Evolutionary conservation across 2,329 filamentous ascomycete species (phyloP).

Genomic region (Aspergillus pseudoterreus): DNA sequence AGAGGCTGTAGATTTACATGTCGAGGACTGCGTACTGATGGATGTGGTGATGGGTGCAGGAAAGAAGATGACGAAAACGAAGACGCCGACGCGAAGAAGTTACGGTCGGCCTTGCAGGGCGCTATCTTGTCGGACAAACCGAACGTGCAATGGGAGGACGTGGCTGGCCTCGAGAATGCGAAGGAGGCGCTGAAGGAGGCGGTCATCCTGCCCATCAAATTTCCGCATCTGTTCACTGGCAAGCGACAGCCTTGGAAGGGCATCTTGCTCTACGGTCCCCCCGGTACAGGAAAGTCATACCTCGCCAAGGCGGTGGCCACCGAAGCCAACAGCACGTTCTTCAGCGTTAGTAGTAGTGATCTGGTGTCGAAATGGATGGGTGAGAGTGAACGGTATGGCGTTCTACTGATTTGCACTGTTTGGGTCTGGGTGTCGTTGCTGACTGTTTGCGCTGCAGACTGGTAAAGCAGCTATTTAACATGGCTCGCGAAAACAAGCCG

Average conservation of each 20-base stretch:
- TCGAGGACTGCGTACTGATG: neutral
- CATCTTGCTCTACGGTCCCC: constrained; percentile 91
- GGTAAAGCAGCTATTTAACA: constrained; percentile 94
- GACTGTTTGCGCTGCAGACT: constrained; percentile 53
- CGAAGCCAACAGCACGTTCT: constrained; percentile 98
- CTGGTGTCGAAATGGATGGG: constrained; percentile 99
- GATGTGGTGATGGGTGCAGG: constrained; percentile 12
- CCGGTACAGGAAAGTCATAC: constrained; percentile 96
- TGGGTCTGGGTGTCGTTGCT: constrained; percentile 6
- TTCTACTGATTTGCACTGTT: neutral
- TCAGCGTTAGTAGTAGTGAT: constrained; percentile 96
- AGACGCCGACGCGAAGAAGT: constrained; percentile 92
- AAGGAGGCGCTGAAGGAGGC: constrained; percentile 98
- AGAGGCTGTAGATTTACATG: constrained; percentile 1
- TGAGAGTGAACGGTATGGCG: constrained; percentile 85
- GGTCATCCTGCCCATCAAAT: constrained; percentile 96
- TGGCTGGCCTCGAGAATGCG: constrained; percentile 86
- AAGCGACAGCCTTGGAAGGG: constrained; percentile 98
- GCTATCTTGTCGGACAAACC: constrained; percentile 94
- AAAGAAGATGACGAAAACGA: constrained; percentile 62
- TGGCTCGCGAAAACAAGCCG: constrained; percentile 96
- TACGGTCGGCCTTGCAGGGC: constrained; percentile 83
- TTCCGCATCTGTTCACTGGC: constrained; percentile 91
- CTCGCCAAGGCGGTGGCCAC: constrained; percentile 96
- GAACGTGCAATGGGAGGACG: constrained; percentile 97